Base-by-base conservation (phyloP, 106 monocot species). In the Chionographis japonica region DNA sequence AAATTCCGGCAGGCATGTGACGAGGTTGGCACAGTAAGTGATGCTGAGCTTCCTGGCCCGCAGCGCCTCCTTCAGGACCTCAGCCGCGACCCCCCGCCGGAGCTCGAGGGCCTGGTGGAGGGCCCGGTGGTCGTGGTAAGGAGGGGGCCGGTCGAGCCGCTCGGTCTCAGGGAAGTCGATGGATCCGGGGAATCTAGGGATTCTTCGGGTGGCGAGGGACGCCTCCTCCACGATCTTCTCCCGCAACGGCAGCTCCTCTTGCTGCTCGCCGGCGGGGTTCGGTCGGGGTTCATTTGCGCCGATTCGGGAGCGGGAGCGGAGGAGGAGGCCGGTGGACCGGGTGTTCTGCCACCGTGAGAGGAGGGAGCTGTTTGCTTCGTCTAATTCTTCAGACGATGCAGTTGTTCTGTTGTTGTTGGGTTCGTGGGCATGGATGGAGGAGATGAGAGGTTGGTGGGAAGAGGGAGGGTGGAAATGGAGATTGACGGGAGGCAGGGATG, bases 141-240 rank as follows among this genome's bases (percentile, higher is more conserved):
- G 54, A 8, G 39, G 56, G 0, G 52, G 42, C 3, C 40, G 16
- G n/a, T 15, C 58, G 12, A 73, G 52, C 5, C 14, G 54, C 27
- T 62, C 79, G 3, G 63, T 46, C 57, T 70, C 73, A 4, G 91
- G 81, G 63, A 79, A 74, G 35, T 78, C 77, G 16, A 95, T 63
- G n/a, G 95, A 77, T 38, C 92, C 95, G 3, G 95, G 95, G 65
- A 97, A 97, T 55, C 92, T 77, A 4, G 86, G 75, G 40, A 55
- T 60, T 42, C 95, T 62, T 50, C 68, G 65, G 3, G 72, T 67
- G n/a, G 82, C 75, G 19, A 82, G 64, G 14, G 86, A 86, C 37
- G 68, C 54, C 68, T 88, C 95, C 54, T 88, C 81, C 18, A 79
- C 52, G 63, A 85, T 66, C 63, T 63, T 54, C 73, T 72, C 74